Evolutionary conservation across 129 eudicot species (phyloP).

Genomic region (Arctium minus): DNA sequence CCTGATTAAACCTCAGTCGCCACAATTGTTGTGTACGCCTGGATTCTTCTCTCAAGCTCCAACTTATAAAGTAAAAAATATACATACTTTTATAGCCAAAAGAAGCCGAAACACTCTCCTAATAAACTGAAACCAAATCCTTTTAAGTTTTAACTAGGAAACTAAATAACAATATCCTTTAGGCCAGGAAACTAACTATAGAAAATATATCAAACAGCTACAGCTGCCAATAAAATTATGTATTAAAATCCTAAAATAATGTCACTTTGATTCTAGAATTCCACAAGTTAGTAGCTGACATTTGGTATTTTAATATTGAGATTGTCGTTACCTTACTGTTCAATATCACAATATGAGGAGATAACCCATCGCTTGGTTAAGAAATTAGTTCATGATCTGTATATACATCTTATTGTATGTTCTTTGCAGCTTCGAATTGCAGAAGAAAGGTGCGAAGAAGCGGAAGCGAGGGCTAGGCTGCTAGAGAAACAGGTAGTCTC

Average conservation of each 20-base stretch:
- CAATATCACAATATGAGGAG: neutral
- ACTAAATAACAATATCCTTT: neutral
- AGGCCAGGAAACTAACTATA: neutral
- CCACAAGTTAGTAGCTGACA: neutral
- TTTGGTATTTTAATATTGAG: neutral
- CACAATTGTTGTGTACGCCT: too few species aligned
- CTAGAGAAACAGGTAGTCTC: constrained; percentile 71
- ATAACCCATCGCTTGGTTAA: neutral
- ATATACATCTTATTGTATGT: constrained; percentile 3
- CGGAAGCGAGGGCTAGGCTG: constrained; percentile 78
- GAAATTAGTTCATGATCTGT: neutral
- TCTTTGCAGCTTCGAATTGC: constrained; percentile 68
- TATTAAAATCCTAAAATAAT: neutral
- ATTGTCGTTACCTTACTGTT: neutral
- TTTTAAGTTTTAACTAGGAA: neutral
- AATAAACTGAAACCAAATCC: neutral
- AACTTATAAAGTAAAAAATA: neutral
- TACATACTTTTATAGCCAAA: neutral
- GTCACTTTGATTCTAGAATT: neutral
- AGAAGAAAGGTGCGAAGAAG: constrained; percentile 66
- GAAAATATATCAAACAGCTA: neutral
- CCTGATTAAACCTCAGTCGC: too few species aligned
- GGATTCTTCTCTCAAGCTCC: neutral
- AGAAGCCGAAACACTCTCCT: neutral
- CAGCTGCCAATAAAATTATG: neutral